phyloP scores from a whole-genome alignment of 2,329 filamentous ascomycete species.

The Colletotrichum godetiae region DNA sequence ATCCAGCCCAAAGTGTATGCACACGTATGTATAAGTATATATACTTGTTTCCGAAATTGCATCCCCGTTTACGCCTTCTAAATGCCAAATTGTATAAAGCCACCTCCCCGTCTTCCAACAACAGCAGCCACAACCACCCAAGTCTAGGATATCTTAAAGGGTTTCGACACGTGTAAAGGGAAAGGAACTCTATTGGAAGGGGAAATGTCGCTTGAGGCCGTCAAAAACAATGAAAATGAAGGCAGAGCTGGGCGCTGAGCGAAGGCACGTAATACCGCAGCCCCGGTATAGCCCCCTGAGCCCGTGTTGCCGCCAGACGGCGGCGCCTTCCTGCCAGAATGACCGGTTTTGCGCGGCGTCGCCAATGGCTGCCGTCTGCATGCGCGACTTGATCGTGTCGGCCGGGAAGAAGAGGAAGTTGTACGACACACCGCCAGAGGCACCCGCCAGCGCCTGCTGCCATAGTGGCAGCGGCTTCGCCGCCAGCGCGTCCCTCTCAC shows the following conservation, averaged over 20 bases:
- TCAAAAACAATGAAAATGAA: constrained; percentile 98
- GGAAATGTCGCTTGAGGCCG: constrained; percentile 78
- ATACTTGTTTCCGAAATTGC: constrained; percentile 5
- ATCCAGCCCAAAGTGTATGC: not conserved
- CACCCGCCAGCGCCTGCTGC: constrained; percentile 90
- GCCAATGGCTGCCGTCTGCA: constrained; percentile 87
- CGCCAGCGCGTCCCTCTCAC: constrained; percentile 53
- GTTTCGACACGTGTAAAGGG: not conserved
- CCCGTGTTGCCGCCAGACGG: constrained; percentile 86
- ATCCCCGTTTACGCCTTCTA: constrained; percentile 23
- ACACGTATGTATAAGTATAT: not conserved
- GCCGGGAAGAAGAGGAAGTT: constrained; percentile 98
- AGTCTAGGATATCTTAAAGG: constrained; percentile 32
- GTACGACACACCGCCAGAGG: constrained; percentile 90
- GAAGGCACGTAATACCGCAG: constrained; percentile 90
- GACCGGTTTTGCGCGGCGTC: constrained; percentile 66
- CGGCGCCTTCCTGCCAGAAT: constrained; percentile 78
- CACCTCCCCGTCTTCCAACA: not conserved
- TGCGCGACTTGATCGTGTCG: constrained; percentile 96
- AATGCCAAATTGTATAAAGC: constrained; percentile 20
- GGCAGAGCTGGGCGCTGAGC: constrained; percentile 94
- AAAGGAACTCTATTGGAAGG: constrained; percentile 50
- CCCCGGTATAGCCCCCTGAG: constrained; percentile 89
- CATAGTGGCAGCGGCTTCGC: constrained; percentile 76
- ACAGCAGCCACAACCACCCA: constrained; percentile 9